These are phyloP conservation scores for Beta lomatogona DNA, from an alignment of 179 eudicot species.

Conservation along the genomic window DNA sequence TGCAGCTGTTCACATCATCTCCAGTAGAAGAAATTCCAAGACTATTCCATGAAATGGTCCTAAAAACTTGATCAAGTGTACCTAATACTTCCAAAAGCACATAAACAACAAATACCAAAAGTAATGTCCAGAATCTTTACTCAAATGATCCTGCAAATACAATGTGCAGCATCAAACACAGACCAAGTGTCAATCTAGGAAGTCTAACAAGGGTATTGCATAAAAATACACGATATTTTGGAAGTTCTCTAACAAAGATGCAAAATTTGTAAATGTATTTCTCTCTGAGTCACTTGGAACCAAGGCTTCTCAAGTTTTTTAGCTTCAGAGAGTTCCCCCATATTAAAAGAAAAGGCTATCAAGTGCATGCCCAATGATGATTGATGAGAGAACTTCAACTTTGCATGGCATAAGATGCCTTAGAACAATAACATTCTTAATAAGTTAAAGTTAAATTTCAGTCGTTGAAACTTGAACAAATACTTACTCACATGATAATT, in stretches of 20 bases:
- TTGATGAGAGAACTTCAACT: neutral
- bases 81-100: neutral
- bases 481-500: neutral
- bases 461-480: neutral
- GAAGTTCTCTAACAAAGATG: neutral
- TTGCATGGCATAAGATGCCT: neutral
- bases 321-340: neutral
- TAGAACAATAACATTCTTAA: neutral
- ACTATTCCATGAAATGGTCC: neutral
- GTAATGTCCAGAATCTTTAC: neutral
- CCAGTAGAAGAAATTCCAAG: neutral
- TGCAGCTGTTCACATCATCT: neutral
- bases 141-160: neutral
- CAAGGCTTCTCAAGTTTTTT: neutral
- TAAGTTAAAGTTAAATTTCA: neutral
- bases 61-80: neutral
- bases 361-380: neutral
- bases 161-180: neutral
- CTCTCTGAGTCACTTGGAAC: neutral
- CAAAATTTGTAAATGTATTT: neutral
- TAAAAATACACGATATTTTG: neutral
- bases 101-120: neutral
- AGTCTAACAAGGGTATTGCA: neutral
- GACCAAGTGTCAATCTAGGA: neutral
- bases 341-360: neutral